phyloP scores from a whole-genome alignment of 257 asterid genomes.

The Paraleonurus japonicus region DNA sequence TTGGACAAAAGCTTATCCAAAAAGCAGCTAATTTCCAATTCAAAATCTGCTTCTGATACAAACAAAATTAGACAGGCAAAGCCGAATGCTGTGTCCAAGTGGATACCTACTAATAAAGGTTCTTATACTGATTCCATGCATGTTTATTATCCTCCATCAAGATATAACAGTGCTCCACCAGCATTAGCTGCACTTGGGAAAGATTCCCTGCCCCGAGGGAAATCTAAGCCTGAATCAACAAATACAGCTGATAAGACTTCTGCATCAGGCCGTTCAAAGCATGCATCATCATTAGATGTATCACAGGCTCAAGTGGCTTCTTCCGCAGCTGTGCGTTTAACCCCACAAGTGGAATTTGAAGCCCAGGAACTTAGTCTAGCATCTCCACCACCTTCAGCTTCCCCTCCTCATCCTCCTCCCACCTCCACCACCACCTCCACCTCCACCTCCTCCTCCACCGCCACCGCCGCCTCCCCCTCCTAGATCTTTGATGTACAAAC shows the following conservation, averaged over 20 bases:
- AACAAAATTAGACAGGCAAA: slow-evolving; percentile 72
- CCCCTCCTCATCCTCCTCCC: slow-evolving; percentile 32
- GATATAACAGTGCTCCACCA: slow-evolving; percentile 91
- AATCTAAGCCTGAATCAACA: slow-evolving; percentile 50
- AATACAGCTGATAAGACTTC: slow-evolving; percentile 34
- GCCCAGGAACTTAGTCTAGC: slow-evolving; percentile 32
- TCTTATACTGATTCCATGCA: slow-evolving; percentile 95
- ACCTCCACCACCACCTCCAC: slow-evolving; percentile 36
- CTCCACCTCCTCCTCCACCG: slow-evolving; percentile 31
- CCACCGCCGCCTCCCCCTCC: slow-evolving; percentile 37
- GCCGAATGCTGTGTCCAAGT: slow-evolving; percentile 79
- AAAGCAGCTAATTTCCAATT: slow-evolving; percentile 47
- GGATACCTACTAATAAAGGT: slow-evolving; percentile 96
- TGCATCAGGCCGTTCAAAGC: slow-evolving; percentile 45
- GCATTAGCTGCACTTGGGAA: slow-evolving; percentile 54
- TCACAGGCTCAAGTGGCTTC: slow-evolving; percentile 37
- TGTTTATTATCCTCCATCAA: slow-evolving; percentile 86
- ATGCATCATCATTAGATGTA: slow-evolving; percentile 38
- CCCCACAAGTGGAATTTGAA: slow-evolving; percentile 37
- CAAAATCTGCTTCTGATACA: slow-evolving; percentile 53
- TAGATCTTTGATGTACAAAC: slow-evolving; percentile 20
- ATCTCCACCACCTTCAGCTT: slow-evolving; percentile 32
- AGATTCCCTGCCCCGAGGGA: slow-evolving; percentile 58
- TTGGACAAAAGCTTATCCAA: slow-evolving; percentile 57
- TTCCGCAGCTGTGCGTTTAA: slow-evolving; percentile 31